Evolutionary conservation across 305 asterid genomes (phyloP), one percentile per base, ranked within the genome.

Genomic region (Fraxinus velutina): DNA sequence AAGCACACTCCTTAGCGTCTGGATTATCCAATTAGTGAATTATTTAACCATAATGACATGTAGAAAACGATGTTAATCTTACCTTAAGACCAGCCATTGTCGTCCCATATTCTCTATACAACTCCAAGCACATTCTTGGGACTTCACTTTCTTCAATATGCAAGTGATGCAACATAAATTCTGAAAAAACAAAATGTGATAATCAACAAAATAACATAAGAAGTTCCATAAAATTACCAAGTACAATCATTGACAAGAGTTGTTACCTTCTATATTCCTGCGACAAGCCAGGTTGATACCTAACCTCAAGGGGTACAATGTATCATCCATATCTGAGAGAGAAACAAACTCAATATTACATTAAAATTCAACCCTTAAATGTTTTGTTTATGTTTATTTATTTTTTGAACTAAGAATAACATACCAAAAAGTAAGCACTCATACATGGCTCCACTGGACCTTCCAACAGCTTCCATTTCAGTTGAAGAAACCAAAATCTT

Each of bases 1-100:
- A 22, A 19, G 3, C n/a, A 1, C 27, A 15, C 9, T 55, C 24
- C 27, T 55, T 0, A 47, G 57, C 22, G 3, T 19, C 0, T 19
- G 33, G 4, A 62, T 62, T 62, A 19, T 27, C 19, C 7, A 64
- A 64, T 2, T 64, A 64, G 0, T 24, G 33, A 64, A 64, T 64
- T 27, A 4, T 21, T 24, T 3, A 66, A 27, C 36, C 0, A 24
- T 9, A 27, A 2, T 1, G 19, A 27, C 0, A 2, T 2, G 12
- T 22, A 70, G 17, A 5, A 70, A 30, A 70, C 2, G 6, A 3
- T 30, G 39, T 5, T 70, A 29, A 15, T 30, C 37, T 70, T 87
- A 92, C 97, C 96, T 93, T 93, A 4, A 94, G 92, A 15, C 98
- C 98, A 50, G 98, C 97, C 98, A 94, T 93, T 29, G 98, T 94